Evolutionary conservation across 345 rosid species (phyloP).

Genomic region (Hypericum perforatum): DNA sequence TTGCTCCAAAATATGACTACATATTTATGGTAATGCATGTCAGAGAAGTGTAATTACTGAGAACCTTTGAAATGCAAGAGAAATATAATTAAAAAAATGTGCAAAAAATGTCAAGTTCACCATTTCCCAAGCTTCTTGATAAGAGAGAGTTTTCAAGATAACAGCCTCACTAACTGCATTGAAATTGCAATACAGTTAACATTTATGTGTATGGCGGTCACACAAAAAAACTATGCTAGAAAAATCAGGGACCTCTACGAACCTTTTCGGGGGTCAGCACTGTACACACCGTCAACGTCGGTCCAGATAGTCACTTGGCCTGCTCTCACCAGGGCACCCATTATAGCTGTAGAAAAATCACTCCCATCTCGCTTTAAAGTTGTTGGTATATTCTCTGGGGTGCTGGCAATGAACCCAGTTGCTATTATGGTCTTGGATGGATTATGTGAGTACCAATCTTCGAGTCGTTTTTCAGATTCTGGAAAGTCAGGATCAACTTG

Average conservation of each 20-base stretch:
- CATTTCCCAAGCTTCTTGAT: conserved; percentile 99
- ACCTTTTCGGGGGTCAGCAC: conserved; percentile 99
- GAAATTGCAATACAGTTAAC: not conserved
- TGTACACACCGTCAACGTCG: conserved; percentile 95
- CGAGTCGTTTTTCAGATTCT: conserved; percentile 5
- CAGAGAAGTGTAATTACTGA: conserved; percentile 11
- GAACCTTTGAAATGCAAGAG: conserved; percentile 11
- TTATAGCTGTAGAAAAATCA: conserved; percentile 96
- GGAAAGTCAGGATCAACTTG: conserved; percentile 46
- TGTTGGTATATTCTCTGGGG: conserved; percentile 79
- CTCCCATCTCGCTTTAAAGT: conserved; percentile 99
- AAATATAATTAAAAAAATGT: conserved; percentile 1
- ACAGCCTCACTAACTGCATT: conserved; percentile 94
- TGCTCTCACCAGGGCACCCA: conserved; percentile 82
- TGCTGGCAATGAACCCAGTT: conserved; percentile 6
- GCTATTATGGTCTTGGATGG: conserved; percentile 5
- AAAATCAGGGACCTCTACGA: conserved; percentile 6
- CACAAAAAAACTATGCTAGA: no score
- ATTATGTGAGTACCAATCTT: conserved; percentile 2
- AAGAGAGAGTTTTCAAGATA: conserved; percentile 67
- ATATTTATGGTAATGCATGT: conserved; percentile 18
- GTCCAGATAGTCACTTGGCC: conserved; percentile 93
- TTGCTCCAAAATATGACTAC: conserved; percentile 99
- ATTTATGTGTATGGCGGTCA: no score
- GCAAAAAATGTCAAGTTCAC: conserved; percentile 27